Evolutionary conservation across 495 filamentous ascomycete genomes (phyloP).

Genomic region (Physcia stellaris): DNA sequence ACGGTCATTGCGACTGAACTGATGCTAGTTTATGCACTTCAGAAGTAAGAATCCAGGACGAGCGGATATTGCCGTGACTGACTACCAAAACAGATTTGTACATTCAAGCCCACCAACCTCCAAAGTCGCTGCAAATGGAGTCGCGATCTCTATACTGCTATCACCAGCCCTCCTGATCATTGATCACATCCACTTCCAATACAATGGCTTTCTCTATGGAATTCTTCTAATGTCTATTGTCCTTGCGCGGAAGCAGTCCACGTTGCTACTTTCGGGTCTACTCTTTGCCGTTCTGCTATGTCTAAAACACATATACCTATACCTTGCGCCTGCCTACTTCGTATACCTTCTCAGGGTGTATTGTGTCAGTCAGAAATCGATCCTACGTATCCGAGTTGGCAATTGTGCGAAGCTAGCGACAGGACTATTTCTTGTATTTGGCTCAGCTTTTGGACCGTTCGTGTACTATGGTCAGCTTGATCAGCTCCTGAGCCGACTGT

Average conservation of each 20-base stretch:
- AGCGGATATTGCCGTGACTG: background rate
- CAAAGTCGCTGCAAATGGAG: constrained; percentile 71
- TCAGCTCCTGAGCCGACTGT: constrained; percentile 75
- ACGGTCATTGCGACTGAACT: constrained; percentile 84
- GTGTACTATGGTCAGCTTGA: constrained; percentile 69
- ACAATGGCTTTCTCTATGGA: constrained; percentile 94
- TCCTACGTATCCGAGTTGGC: constrained; percentile 59
- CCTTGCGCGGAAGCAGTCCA: constrained; percentile 61
- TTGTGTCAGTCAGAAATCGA: constrained; percentile 67
- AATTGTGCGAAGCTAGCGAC: constrained; percentile 73
- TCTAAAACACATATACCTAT: constrained; percentile 97
- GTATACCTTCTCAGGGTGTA: constrained; percentile 78
- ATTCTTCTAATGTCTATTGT: constrained; percentile 75
- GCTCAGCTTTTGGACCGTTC: constrained; percentile 80
- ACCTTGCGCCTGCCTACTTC: constrained; percentile 92
- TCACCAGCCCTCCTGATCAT: constrained; percentile 93
- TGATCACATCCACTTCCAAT: constrained; percentile 98
- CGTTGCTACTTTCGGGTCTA: constrained; percentile 62
- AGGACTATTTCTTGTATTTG: constrained; percentile 60
- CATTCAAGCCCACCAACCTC: constrained; percentile 46
- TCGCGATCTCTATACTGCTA: constrained; percentile 77
- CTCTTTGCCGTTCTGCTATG: constrained; percentile 76
- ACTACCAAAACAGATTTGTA: constrained; percentile 47
- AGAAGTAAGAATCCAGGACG: constrained; percentile 36
- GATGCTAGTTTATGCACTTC: constrained; percentile 70